Base-by-base conservation (phyloP, 2,329 filamentous ascomycete species). In the Epicoccum sorghinum region DNA sequence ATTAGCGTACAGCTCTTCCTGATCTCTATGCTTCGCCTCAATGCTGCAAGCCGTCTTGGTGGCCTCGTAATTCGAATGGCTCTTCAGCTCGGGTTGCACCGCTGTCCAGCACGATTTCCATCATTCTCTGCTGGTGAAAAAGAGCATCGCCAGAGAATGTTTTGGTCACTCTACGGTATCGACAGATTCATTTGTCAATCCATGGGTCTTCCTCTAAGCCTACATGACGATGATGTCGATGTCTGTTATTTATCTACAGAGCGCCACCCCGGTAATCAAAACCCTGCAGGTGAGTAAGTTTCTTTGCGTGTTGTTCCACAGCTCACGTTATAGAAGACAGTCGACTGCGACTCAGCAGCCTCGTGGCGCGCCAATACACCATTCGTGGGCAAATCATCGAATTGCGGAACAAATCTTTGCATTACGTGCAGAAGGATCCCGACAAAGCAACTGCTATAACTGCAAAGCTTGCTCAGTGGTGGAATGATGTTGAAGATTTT, bases 31-130 rank as follows among this genome's bases (percentile, higher is more conserved):
- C 72, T 86, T 6, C 80, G 82, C 4, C 73, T 85, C 7, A 85
- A 85, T 55, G 80, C 82, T 12, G 83, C 83, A 0, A 85, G 83
- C 1, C 77, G 83, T 4, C 62, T 86, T 0, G 82, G 83, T 0
- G 83, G 83, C 0, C 68, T 84, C 2, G 78, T 85, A 4, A 80
- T 81, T 6, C 78, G 82, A 4, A 82, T 83, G 63, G 80, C 82
- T 0, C 83, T 82, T 39, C 83, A 86, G 41, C 69, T 85, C 2
- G 83, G 83, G 0, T 75, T 86, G n/a, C 83, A 86, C 67, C 78
- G 83, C 3, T 86, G 83, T 48, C 82, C 83, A 1, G 74, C 75
- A 4, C 76, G 83, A 0, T 85, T 79, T 51, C 71, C 78, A 0
- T 80, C 80, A 39, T 84, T 86, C 59, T 78, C 73, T 0, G 51